phyloP scores from a whole-genome alignment of 192 early-diverging fungal genomes.

The Lunasporangiospora selenospora region DNA sequence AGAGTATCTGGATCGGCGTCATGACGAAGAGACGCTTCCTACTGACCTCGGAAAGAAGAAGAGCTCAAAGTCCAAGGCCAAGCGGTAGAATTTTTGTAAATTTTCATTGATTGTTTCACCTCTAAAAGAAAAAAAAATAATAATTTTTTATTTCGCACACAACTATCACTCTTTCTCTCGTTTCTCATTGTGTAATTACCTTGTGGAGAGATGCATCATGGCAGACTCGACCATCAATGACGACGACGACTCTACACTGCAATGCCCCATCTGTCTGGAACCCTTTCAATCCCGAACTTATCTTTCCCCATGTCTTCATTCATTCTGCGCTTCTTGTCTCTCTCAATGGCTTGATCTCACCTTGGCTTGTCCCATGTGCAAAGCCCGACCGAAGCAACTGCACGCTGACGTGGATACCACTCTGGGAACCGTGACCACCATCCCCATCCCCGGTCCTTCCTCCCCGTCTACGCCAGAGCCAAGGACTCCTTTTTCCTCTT shows the following conservation, averaged over 20 bases:
- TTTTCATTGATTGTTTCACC: too few species aligned
- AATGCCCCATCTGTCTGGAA: constrained; percentile 10
- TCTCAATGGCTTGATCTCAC: constrained; percentile 24
- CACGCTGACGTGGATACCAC: constrained; percentile 24
- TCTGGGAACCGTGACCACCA: constrained; percentile 24
- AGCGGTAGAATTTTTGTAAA: neutral
- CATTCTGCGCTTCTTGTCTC: constrained; percentile 35
- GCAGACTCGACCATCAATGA: constrained; percentile 1
- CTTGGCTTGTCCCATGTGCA: constrained; percentile 22
- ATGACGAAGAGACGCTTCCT: constrained; percentile 15
- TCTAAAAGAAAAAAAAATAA: too few species aligned
- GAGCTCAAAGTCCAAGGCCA: neutral
- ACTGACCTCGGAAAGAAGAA: neutral
- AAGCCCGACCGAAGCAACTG: constrained; percentile 7
- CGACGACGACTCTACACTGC: neutral
- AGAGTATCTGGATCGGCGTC: constrained; percentile 34
- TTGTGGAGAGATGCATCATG: too few species aligned
- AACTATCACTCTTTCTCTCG: too few species aligned
- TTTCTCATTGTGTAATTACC: too few species aligned
- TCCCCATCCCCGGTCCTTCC: constrained; percentile 1
- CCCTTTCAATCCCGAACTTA: constrained; percentile 13
- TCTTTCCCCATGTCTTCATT: constrained; percentile 33
- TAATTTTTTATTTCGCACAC: too few species aligned
- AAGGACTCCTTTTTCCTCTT: too few species aligned
- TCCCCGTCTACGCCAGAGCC: too few species aligned